Percentiles rank a stretch among this genome's conserved stretches.
Evolutionary conservation across 192 early-diverging fungal species (phyloP).

Genomic region (Coemansia sp.): DNA sequence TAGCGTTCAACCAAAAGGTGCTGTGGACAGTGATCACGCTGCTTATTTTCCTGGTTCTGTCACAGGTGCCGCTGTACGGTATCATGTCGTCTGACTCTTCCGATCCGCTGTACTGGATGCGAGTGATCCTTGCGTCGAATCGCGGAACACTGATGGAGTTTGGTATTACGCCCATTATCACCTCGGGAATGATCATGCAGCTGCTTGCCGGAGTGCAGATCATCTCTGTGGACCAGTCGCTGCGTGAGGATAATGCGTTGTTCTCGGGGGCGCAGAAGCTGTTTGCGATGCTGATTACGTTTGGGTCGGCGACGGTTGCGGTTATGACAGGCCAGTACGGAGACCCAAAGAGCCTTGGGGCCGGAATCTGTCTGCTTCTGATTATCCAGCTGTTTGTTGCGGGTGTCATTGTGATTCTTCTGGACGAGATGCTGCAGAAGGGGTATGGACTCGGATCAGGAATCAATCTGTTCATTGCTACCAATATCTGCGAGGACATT

Average conservation of each 20-base stretch:
- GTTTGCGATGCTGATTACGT: conserved; percentile 98
- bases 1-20: conserved; percentile 97
- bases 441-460: conserved; percentile 99
- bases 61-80: conserved; percentile 99
- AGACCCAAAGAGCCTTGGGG: conserved; percentile 91
- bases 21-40: conserved; percentile 99
- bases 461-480: conserved; percentile 99
- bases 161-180: conserved; percentile 99
- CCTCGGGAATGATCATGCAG: conserved; percentile 99
- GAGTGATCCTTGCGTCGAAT: conserved; percentile 99
- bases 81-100: conserved; percentile 99
- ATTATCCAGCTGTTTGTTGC: conserved; percentile 98
- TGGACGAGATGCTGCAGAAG: conserved; percentile 99
- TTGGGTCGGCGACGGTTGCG: conserved; percentile 97
- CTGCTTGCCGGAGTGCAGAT: conserved; percentile 96
- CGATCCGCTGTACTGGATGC: conserved; percentile 99
- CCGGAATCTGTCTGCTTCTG: conserved; percentile 93
- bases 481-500: conserved; percentile 99
- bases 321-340: conserved; percentile 99
- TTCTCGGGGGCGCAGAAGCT: conserved; percentile 99
- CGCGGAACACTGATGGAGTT: conserved; percentile 99
- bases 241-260: conserved; percentile 98
- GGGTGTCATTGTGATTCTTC: conserved; percentile 93
- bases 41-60: conserved; percentile 99
- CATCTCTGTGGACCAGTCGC: conserved; percentile 97